Evolutionary conservation across 495 filamentous ascomycete species (phyloP), one percentile per base, ranked within the genome.

Genomic region (Pyrenula aspistea): DNA sequence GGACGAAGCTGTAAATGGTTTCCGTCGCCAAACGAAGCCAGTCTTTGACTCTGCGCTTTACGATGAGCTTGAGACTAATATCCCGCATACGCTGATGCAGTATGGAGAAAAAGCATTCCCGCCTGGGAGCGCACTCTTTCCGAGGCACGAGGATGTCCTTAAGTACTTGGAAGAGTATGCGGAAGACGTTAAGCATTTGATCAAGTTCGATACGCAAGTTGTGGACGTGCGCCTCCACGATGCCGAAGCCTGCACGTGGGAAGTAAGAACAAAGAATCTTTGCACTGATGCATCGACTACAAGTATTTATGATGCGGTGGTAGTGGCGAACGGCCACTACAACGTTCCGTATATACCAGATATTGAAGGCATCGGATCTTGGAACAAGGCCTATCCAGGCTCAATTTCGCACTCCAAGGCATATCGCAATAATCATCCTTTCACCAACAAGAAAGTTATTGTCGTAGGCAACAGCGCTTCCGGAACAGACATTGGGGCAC

Each of bases 281-380:
- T 63, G 51, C 1, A 76, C 74, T 0, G 63, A 67, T 4, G 68
- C 59, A 1, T 49, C 60, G 4, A 65, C 63, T 58, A 67, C 67
- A 58, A 57, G 68, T 56, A 51, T 63, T 20, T 77, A 81, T 63
- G 90, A 95, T 69, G 89, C 88, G 11, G 81, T 95, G 2, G 81
- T 93, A 1, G 82, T 91, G n/a, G 88, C 88, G 4, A 89, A 77
- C 58, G 91, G 91, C 0, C 89, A 95, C 63, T 94, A 86, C 66
- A 77, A 77, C 21, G 80, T 86, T 4, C 85, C 86, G 0, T 84
- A 78, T 64, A 70, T 94, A 10, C 91, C 91, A 0, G 68, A 77
- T 22, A 80, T 87, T n/a, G 54, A 65, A 1, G 83, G 84, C 1
- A 76, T 87, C 11, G 55, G 65, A 55, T 65, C 61, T 53, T 80